Percentiles rank a stretch among this genome's conserved stretches.
Conservation (phyloP, 2,329 filamentous ascomycete genomes). For the Alternaria conjuncta region DNA sequence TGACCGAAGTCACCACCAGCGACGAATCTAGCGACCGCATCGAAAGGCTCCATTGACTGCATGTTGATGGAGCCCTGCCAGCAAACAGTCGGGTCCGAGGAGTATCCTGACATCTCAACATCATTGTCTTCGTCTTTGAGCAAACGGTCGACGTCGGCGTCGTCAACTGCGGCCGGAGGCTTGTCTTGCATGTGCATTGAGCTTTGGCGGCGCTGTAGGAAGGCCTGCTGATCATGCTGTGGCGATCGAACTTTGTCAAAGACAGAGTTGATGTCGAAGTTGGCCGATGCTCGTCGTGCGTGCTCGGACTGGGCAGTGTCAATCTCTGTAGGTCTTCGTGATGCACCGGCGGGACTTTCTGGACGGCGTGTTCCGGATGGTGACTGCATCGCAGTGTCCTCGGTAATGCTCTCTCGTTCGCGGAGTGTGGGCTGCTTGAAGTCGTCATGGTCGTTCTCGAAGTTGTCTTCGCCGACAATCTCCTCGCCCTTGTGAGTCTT, state of each 20-base stretch:
- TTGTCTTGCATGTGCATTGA: slow-evolving; percentile 52
- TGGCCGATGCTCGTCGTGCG: slow-evolving; percentile 61
- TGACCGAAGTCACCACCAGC: slow-evolving; percentile 80
- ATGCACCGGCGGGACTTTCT: slow-evolving; percentile 24
- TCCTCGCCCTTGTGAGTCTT: slow-evolving; percentile 97
- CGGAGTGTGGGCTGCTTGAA: slow-evolving; percentile 35
- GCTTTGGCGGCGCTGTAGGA: slow-evolving; percentile 59
- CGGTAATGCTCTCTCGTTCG: slow-evolving; percentile 34
- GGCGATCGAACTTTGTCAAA: slow-evolving; percentile 85
- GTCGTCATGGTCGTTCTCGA: slow-evolving; percentile 29
- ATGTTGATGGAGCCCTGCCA: slow-evolving; percentile 61
- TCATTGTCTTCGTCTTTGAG: slow-evolving; percentile 82
- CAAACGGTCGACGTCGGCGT: slow-evolving; percentile 88
- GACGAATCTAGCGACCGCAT: slow-evolving; percentile 79
- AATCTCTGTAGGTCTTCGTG: slow-evolving; percentile 37
- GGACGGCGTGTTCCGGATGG: slow-evolving; percentile 25
- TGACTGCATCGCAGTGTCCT: slow-evolving; percentile 28
- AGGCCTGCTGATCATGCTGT: slow-evolving; percentile 55
- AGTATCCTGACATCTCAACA: slow-evolving; percentile 77
- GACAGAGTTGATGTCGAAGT: slow-evolving; percentile 86
- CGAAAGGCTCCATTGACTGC: slow-evolving; percentile 77
- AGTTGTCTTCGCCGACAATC: slow-evolving; percentile 74
- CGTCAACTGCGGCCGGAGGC: slow-evolving; percentile 67
- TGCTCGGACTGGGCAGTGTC: slow-evolving; percentile 45
- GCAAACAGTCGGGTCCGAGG: slow-evolving; percentile 72